These are phyloP conservation scores for Eleusine indica DNA, from an alignment of 176 grass and related monocot genomes.

Conservation along the genomic window DNA sequence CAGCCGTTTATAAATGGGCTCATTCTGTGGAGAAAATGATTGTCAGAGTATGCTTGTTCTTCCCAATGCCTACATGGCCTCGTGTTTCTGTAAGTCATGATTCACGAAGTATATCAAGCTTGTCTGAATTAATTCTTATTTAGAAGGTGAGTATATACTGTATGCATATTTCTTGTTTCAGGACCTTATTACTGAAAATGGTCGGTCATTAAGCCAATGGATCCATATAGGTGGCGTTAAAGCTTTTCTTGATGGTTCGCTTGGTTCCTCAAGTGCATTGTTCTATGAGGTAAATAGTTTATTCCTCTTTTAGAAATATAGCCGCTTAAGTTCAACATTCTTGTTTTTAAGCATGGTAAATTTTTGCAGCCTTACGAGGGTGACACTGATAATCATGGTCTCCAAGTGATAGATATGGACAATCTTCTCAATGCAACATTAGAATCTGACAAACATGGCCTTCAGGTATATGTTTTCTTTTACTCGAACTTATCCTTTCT, in stretches of 20 bases:
- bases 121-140: constrained; percentile 18
- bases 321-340: neutral
- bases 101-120: constrained; percentile 25
- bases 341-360: neutral
- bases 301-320: neutral
- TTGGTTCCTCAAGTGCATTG: constrained; percentile 88
- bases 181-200: constrained; percentile 76
- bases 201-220: constrained; percentile 73
- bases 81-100: constrained; percentile 60
- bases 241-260: constrained; percentile 90
- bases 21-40: constrained; percentile 80
- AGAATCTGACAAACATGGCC: constrained; percentile 70
- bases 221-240: constrained; percentile 95
- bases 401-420: constrained; percentile 72
- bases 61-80: constrained; percentile 81
- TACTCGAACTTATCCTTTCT: neutral
- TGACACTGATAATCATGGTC: constrained; percentile 56
- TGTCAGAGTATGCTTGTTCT: constrained; percentile 88
- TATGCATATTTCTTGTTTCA: constrained; percentile 36
- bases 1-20: constrained; percentile 88
- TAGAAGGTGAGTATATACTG: constrained; percentile 15
- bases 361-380: constrained; percentile 69
- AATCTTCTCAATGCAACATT: constrained; percentile 67
- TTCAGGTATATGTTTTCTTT: constrained; percentile 67
- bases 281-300: constrained; percentile 70